Percentiles rank a stretch among this genome's conserved stretches.
These are phyloP conservation scores for Sclerotinia trifoliorum DNA, from an alignment of 2,329 filamentous ascomycete species.

Conservation along the genomic window DNA sequence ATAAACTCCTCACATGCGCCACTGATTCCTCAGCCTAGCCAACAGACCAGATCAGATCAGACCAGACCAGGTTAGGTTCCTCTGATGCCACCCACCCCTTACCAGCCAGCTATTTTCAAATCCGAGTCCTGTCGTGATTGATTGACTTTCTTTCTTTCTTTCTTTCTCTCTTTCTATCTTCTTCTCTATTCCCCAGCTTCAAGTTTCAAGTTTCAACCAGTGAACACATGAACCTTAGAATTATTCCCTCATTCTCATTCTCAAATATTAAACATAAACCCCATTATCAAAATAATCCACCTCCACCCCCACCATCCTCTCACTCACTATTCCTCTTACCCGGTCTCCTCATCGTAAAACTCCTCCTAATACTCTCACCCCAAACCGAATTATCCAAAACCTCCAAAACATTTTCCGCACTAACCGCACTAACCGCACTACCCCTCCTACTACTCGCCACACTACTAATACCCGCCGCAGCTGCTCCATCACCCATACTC, in stretches of 20 bases:
- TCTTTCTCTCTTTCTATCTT: no score
- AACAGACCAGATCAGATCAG: no score
- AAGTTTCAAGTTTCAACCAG: background rate
- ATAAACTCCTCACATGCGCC: no score
- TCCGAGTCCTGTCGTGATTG: no score
- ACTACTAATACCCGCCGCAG: slow-evolving; percentile 27
- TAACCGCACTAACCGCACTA: slow-evolving; percentile 71
- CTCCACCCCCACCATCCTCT: no score
- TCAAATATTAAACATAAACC: background rate
- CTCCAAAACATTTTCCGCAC: slow-evolving; percentile 74
- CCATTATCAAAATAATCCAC: background rate
- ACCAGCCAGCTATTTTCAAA: no score
- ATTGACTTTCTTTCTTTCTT: no score
- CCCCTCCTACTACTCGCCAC: slow-evolving; percentile 57
- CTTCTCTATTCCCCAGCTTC: no score
- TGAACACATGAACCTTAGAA: background rate
- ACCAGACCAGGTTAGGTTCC: no score
- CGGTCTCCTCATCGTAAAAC: slow-evolving; percentile 67
- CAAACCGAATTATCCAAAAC: slow-evolving; percentile 87
- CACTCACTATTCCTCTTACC: background rate
- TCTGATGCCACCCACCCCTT: no score
- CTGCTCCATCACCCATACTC: slow-evolving; percentile 25
- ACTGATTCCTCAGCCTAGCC: no score
- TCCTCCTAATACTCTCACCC: slow-evolving; percentile 88
- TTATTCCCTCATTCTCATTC: no score